These are phyloP conservation scores for Exophiala calicioides DNA, from an alignment of 2,329 filamentous ascomycete genomes.

Conservation along the genomic window DNA sequence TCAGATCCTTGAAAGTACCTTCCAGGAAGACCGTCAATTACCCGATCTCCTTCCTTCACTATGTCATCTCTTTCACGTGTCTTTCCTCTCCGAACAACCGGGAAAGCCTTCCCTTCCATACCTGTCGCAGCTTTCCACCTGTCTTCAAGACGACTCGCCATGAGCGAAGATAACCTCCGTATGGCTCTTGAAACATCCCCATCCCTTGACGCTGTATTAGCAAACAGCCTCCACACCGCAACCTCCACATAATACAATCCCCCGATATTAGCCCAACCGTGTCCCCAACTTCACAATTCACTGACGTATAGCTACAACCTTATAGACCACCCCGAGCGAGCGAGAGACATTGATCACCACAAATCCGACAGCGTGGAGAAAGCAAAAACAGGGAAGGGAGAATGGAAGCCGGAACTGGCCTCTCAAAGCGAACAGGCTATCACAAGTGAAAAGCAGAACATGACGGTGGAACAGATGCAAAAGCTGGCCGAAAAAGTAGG, in stretches of 20 bases:
- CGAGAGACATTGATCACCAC: conserved; percentile 28
- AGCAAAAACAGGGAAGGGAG: conserved; percentile 29
- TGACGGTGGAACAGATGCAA: conserved; percentile 32
- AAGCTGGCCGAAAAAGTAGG: conserved; percentile 22
- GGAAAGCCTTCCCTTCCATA: conserved; percentile 9
- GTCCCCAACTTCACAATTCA: background rate
- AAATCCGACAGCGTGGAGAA: conserved; percentile 27
- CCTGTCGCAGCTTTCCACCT: conserved; percentile 24
- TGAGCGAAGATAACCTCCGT: conserved; percentile 26
- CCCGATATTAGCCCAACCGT: background rate
- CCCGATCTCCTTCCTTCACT: background rate
- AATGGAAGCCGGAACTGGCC: conserved; percentile 32
- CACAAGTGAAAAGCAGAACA: conserved; percentile 21
- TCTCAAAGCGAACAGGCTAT: conserved; percentile 27
- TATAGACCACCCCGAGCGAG: conserved; percentile 25
- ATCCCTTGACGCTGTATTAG: background rate
- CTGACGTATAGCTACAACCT: background rate
- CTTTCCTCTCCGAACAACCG: conserved; percentile 15
- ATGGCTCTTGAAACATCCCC: conserved; percentile 1
- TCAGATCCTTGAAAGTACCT: no score
- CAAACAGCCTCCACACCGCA: background rate
- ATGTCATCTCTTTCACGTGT: conserved; percentile 25
- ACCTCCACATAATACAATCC: background rate
- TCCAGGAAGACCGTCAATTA: background rate
- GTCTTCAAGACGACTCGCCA: conserved; percentile 17